These are phyloP conservation scores for Mycena alexandri DNA, from an alignment of 768 basidiomycete genomes.

Conservation along the genomic window DNA sequence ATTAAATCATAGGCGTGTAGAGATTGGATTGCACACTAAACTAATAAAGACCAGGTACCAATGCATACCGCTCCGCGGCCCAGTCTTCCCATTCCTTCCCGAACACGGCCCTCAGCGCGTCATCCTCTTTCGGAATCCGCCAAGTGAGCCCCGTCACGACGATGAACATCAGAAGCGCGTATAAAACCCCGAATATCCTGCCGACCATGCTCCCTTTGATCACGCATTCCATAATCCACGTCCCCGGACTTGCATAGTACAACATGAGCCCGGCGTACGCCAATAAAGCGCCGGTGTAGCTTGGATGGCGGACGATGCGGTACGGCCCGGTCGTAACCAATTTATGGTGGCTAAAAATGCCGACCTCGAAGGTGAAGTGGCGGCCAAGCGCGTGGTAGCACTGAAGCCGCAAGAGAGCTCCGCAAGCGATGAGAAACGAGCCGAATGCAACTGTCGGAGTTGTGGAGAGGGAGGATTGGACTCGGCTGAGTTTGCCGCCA, in stretches of 20 bases:
- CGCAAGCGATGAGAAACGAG: constrained; percentile 18
- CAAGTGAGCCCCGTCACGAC: constrained; percentile 33
- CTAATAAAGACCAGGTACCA: constrained; percentile 50
- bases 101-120: constrained; percentile 45
- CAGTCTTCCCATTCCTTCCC: constrained; percentile 50
- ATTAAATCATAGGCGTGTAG: neutral
- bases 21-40: too few species aligned
- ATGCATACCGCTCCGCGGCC: constrained; percentile 42
- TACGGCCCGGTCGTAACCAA: constrained; percentile 49
- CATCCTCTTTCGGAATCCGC: constrained; percentile 49
- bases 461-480: constrained; percentile 4
- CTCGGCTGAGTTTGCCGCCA: constrained; percentile 8
- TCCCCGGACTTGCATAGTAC: constrained; percentile 46
- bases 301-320: constrained; percentile 49
- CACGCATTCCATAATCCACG: constrained; percentile 48
- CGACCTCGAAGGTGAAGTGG: constrained; percentile 36
- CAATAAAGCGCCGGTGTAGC: constrained; percentile 47
- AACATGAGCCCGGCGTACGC: constrained; percentile 47
- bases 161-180: constrained; percentile 27
- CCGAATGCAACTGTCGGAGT: constrained; percentile 26
- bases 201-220: constrained; percentile 46
- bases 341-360: constrained; percentile 32
- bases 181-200: constrained; percentile 23
- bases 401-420: constrained; percentile 24
- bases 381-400: constrained; percentile 34